A percentile compares a stretch with the other conserved stretches of the same genome.
These are phyloP conservation scores for Dacryopinax spathularia DNA, from an alignment of 768 basidiomycete species.

Conservation along the genomic window DNA sequence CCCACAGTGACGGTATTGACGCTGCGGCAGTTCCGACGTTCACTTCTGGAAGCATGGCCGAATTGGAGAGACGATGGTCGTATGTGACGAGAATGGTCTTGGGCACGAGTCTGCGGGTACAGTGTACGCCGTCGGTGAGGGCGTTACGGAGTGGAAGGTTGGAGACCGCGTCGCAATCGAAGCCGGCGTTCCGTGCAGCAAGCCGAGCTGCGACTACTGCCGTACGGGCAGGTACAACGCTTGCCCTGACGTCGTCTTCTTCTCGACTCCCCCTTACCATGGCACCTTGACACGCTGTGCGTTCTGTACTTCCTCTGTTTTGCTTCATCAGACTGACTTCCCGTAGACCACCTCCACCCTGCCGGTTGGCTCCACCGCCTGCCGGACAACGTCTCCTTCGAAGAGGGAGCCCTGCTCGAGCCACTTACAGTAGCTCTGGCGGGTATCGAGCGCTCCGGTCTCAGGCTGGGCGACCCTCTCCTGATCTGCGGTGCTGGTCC, in stretches of 20 bases:
- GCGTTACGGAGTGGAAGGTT: conserved; percentile 23
- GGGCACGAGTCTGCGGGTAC: conserved; percentile 28
- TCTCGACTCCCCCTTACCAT: conserved; percentile 29
- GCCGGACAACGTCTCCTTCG: conserved; percentile 26
- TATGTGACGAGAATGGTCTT: conserved; percentile 22
- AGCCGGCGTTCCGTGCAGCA: conserved; percentile 22
- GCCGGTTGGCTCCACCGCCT: conserved; percentile 28
- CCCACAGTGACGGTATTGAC: background rate
- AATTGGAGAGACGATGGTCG: conserved; percentile 24
- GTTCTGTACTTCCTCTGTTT: background rate
- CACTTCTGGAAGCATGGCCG: conserved; percentile 28
- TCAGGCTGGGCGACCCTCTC: conserved; percentile 26
- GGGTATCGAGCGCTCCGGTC: conserved; percentile 25
- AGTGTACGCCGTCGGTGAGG: conserved; percentile 21
- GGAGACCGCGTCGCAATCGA: conserved; percentile 26
- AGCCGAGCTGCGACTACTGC: conserved; percentile 25
- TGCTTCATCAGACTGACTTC: conserved; percentile 1
- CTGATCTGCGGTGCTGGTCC: conserved; percentile 30
- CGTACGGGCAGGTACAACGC: conserved; percentile 28
- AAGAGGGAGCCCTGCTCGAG: conserved; percentile 28
- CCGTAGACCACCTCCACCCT: conserved; percentile 22
- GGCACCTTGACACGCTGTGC: conserved; percentile 24
- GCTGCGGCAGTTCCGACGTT: conserved; percentile 19
- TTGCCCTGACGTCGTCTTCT: conserved; percentile 28
- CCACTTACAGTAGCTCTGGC: conserved; percentile 29